These are phyloP conservation scores for Lactarius tabidus DNA, from an alignment of 768 basidiomycete species.

Conservation along the genomic window DNA sequence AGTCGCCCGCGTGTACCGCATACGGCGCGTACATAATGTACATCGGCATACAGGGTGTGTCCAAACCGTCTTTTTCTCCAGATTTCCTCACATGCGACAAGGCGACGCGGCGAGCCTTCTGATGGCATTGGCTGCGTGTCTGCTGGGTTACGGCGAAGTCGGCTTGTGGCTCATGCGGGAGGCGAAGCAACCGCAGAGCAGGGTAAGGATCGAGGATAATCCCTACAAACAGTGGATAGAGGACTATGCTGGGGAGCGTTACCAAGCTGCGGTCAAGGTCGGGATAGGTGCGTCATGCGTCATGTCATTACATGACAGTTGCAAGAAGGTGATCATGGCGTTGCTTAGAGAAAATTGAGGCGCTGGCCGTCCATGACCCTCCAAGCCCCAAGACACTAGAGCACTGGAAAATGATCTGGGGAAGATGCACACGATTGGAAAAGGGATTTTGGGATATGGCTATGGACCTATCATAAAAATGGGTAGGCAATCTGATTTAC, in stretches of 20 bases:
- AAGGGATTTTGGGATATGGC: constrained; percentile 86
- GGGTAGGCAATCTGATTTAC: background rate
- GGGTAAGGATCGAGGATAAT: constrained; percentile 62
- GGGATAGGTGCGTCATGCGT: constrained; percentile 61
- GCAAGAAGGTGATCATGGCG: constrained; percentile 7
- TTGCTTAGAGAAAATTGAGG: constrained; percentile 69
- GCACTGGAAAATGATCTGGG: constrained; percentile 72
- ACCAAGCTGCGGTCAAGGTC: constrained; percentile 64
- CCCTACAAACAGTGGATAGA: constrained; percentile 74
- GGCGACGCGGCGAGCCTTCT: constrained; percentile 60
- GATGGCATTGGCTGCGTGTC: constrained; percentile 82
- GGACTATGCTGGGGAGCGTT: constrained; percentile 70
- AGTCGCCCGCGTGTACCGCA: constrained; percentile 70
- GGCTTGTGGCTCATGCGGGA: constrained; percentile 76
- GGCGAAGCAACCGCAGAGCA: constrained; percentile 42
- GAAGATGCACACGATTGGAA: constrained; percentile 71
- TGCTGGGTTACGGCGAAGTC: constrained; percentile 90
- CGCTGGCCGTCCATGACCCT: constrained; percentile 52
- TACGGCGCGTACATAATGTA: constrained; percentile 88
- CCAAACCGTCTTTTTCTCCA: background rate
- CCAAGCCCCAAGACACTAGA: constrained; percentile 55
- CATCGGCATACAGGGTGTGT: constrained; percentile 60
- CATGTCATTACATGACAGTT: background rate
- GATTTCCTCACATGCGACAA: background rate
- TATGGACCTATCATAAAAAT: constrained; percentile 23